Conservation (phyloP, 148 eudicot species). For the Rhododendron ovatum region DNA sequence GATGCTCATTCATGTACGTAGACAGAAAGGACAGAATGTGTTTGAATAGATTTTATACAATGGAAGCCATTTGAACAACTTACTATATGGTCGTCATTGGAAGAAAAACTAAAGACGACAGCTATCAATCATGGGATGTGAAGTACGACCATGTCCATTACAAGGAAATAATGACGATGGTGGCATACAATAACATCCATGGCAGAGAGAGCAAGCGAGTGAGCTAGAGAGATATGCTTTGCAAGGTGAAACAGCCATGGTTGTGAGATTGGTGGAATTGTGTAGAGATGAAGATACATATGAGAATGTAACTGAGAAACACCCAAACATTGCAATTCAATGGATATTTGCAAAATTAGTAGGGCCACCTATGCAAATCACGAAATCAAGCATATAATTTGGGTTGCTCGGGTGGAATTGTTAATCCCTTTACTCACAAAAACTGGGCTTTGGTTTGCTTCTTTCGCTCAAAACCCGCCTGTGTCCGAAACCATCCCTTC, state of each 20-base stretch:
- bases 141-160: not conserved
- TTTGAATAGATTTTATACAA: not conserved
- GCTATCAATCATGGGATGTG: not conserved
- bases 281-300: not conserved
- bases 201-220: not conserved
- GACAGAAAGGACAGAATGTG: not conserved
- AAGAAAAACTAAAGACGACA: not conserved
- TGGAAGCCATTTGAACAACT: not conserved
- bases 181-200: not conserved
- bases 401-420: not conserved
- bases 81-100: not conserved
- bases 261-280: not conserved
- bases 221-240: not conserved
- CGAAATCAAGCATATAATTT: not conserved
- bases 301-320: not conserved
- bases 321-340: not conserved
- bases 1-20: not conserved
- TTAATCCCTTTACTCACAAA: not conserved
- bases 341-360: not conserved
- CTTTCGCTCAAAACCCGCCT: not conserved
- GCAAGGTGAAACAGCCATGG: not conserved
- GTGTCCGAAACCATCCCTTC: not conserved
- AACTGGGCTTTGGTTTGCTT: not conserved
- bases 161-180: not conserved
- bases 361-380: not conserved